phyloP scores from a whole-genome alignment of 2,329 filamentous ascomycete species.

The Thielaviopsis musarum region DNA sequence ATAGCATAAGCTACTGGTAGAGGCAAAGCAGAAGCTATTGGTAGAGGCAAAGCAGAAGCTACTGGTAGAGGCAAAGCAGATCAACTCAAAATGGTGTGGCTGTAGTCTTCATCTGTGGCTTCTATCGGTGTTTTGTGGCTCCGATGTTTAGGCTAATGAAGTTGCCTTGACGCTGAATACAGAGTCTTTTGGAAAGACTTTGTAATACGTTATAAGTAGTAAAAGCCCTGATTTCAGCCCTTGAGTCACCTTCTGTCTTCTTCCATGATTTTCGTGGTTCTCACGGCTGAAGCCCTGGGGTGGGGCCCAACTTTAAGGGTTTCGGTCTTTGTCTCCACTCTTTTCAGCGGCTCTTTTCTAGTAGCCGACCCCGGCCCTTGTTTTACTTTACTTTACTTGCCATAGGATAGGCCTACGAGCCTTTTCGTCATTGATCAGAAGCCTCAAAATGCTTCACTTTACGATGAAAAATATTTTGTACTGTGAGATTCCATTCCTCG shows the following conservation, averaged over 20 bases:
- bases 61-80: background rate
- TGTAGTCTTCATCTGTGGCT: background rate
- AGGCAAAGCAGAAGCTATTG: background rate
- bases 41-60: background rate
- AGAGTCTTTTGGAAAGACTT: background rate
- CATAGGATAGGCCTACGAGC: too few species aligned
- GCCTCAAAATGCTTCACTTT: too few species aligned
- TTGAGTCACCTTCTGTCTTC: background rate
- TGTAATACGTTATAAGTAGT: background rate
- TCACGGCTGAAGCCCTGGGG: background rate
- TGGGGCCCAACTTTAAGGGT: background rate
- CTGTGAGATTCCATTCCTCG: background rate
- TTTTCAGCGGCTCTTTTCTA: background rate
- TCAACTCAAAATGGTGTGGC: background rate
- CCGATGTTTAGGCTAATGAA: background rate
- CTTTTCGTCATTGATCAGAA: background rate
- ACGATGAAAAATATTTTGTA: too few species aligned
- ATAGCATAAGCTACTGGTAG: background rate
- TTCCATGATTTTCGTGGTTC: background rate
- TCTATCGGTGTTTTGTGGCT: background rate
- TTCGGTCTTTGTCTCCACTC: background rate
- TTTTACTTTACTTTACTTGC: background rate
- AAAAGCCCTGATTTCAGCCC: background rate
- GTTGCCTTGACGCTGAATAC: background rate
- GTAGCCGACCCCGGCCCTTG: background rate